Evolutionary conservation across 768 basidiomycete species (phyloP).

Genomic region (Cystoderma amianthinum): DNA sequence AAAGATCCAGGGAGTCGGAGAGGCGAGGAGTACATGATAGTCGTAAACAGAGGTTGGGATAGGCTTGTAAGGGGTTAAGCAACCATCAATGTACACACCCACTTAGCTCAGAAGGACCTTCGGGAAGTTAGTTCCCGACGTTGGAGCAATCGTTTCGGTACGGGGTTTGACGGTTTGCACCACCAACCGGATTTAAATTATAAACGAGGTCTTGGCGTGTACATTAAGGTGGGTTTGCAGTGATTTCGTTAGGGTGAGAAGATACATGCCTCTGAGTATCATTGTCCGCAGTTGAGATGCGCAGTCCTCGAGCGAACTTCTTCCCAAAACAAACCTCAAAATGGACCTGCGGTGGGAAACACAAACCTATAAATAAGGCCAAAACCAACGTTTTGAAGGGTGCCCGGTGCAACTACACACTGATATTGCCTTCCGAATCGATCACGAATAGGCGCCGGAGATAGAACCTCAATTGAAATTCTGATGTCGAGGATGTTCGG

Average conservation of each 20-base stretch:
- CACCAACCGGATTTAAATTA: no score
- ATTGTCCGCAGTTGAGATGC: neutral
- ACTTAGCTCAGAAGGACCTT: neutral
- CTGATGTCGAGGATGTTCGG: no score
- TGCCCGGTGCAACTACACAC: no score
- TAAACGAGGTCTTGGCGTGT: neutral
- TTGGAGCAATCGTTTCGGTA: no score
- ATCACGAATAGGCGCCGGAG: no score
- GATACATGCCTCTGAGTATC: neutral
- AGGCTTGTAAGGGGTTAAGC: neutral
- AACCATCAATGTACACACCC: neutral
- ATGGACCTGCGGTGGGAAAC: neutral
- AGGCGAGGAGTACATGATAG: neutral
- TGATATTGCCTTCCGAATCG: no score
- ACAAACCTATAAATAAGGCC: no score
- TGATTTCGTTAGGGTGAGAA: neutral
- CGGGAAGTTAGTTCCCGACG: neutral
- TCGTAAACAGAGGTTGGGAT: no score
- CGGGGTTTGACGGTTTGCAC: no score
- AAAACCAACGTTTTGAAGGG: no score
- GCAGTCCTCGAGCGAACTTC: neutral
- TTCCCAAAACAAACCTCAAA: neutral
- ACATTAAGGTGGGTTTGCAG: neutral
- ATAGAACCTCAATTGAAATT: no score
- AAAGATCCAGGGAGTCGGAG: neutral